Evolutionary conservation across 2,329 filamentous ascomycete species (phyloP).

Genomic region (Penicillium digitatum): DNA sequence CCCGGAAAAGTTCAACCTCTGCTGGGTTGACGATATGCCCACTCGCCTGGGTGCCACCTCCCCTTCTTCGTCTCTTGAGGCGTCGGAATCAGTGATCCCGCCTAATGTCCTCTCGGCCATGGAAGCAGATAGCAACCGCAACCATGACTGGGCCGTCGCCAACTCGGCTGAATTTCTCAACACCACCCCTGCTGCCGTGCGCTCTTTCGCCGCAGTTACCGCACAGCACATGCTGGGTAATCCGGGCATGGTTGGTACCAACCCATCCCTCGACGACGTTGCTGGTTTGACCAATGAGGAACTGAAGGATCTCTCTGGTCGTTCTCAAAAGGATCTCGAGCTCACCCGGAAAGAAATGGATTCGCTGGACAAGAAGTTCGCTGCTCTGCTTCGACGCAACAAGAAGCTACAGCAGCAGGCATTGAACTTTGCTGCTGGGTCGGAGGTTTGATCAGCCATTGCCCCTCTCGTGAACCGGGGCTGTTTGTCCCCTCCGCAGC

Average conservation of each 20-base stretch:
- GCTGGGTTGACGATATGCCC: constrained; percentile 42
- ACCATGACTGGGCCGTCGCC: constrained; percentile 37
- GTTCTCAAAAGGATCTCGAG: constrained; percentile 63
- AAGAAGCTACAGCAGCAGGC: constrained; percentile 44
- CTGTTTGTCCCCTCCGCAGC: not conserved
- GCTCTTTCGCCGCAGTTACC: constrained; percentile 36
- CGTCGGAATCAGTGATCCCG: constrained; percentile 26
- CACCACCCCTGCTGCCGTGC: constrained; percentile 34
- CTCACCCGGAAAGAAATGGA: constrained; percentile 65
- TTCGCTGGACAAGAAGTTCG: constrained; percentile 43
- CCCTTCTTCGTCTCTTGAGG: constrained; percentile 20
- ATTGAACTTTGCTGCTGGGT: constrained; percentile 25
- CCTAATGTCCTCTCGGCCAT: constrained; percentile 40
- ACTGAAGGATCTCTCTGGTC: constrained; percentile 38
- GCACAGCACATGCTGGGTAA: constrained; percentile 39
- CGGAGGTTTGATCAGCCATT: not conserved
- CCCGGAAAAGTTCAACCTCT: constrained; percentile 45
- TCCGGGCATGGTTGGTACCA: constrained; percentile 30
- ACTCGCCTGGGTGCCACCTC: constrained; percentile 27
- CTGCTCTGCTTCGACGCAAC: constrained; percentile 41
- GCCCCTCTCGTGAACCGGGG: not conserved
- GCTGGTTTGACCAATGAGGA: constrained; percentile 43
- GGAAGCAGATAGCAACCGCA: constrained; percentile 39
- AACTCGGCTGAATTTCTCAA: constrained; percentile 36
- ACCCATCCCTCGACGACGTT: constrained; percentile 39